Percentiles rank a stretch among this genome's conserved stretches.
Evolutionary conservation across 257 asterid genomes (phyloP).

Genomic region (Gentiana dahurica): DNA sequence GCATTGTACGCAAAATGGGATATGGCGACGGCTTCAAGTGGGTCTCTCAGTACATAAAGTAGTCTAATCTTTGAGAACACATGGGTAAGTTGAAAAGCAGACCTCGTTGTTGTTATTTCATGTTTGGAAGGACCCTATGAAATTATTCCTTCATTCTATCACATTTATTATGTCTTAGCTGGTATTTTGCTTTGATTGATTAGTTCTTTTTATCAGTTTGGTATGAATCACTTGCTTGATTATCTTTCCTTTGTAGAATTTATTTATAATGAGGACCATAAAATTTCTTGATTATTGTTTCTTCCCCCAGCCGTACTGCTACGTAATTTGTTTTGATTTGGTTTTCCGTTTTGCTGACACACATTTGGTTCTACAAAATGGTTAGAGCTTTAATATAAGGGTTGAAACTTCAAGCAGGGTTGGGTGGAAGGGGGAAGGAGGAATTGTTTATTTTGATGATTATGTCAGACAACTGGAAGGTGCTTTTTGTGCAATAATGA

Average conservation of each 20-base stretch:
- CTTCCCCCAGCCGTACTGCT: no score
- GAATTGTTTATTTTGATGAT: no score
- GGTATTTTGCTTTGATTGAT: conserved; percentile 21
- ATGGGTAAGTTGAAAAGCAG: conserved; percentile 3
- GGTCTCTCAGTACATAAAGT: conserved; percentile 70
- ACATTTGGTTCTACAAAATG: no score
- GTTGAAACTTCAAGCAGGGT: no score
- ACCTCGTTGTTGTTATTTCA: conserved; percentile 13
- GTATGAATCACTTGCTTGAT: conserved; percentile 6
- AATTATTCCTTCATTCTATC: conserved; percentile 16
- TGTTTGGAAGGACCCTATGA: conserved; percentile 2
- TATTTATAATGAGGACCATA: conserved; percentile 9
- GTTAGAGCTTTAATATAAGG: no score
- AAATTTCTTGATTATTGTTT: no score
- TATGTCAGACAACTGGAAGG: no score
- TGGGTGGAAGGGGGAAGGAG: no score
- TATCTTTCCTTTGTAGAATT: conserved; percentile 25
- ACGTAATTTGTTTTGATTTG: no score
- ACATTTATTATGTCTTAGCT: conserved; percentile 19
- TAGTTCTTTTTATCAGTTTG: conserved; percentile 24
- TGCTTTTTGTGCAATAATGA: no score
- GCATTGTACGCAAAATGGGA: conserved; percentile 70
- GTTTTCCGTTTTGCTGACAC: no score
- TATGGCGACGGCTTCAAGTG: conserved; percentile 84
- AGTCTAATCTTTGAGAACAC: conserved; percentile 12